phyloP scores from a whole-genome alignment of 2,329 filamentous ascomycete species.

The Botryotinia globosa region DNA sequence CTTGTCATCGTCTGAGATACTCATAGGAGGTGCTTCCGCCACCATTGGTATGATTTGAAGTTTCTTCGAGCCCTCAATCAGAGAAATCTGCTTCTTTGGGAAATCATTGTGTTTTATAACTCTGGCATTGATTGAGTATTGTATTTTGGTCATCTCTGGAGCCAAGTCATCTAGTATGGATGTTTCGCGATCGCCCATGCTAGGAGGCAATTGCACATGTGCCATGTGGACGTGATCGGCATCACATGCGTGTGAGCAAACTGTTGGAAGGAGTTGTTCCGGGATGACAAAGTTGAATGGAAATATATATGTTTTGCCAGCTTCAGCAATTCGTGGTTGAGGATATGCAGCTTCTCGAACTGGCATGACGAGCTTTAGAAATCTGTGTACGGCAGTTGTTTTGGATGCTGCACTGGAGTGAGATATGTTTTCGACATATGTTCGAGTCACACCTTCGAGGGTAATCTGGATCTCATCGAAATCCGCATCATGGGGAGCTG shows the following conservation, averaged over 20 bases:
- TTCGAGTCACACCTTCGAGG: conserved; percentile 34
- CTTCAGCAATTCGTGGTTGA: conserved; percentile 34
- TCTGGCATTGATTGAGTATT: conserved; percentile 35
- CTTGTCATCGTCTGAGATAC: conserved; percentile 25
- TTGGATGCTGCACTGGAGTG: conserved; percentile 28
- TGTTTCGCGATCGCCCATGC: conserved; percentile 33
- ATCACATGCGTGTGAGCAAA: conserved; percentile 32
- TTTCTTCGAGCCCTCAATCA: conserved; percentile 31
- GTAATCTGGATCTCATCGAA: conserved; percentile 38
- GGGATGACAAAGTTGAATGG: conserved; percentile 39
- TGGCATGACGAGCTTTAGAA: conserved; percentile 39
- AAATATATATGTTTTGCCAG: conserved; percentile 36
- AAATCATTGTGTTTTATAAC: conserved; percentile 31
- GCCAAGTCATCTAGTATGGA: conserved; percentile 33
- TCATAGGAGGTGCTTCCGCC: conserved; percentile 36
- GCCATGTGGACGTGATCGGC: conserved; percentile 35
- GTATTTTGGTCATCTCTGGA: conserved; percentile 36
- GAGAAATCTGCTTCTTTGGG: conserved; percentile 27
- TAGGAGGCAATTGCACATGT: conserved; percentile 37
- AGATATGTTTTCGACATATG: conserved; percentile 36
- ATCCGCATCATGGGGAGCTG: conserved; percentile 32
- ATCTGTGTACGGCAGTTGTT: conserved; percentile 36
- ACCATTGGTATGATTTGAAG: conserved; percentile 35
- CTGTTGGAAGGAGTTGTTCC: conserved; percentile 35
- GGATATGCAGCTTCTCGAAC: conserved; percentile 34